Evolutionary conservation across 192 early-diverging fungal species (phyloP), one percentile per base, ranked within the genome.

Genomic region (Spizellomyces sp.): DNA sequence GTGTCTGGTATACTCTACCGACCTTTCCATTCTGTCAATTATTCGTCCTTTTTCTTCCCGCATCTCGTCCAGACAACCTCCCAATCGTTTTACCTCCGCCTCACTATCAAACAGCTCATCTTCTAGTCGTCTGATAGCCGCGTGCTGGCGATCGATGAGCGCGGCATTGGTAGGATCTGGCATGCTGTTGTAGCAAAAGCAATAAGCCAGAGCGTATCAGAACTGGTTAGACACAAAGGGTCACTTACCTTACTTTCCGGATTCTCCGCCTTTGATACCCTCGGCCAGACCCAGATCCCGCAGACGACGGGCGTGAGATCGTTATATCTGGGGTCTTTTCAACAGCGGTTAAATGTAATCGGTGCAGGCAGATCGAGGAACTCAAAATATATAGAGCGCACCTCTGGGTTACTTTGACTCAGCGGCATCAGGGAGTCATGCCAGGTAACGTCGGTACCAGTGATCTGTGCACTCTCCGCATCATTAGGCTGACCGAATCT

Each of bases 71-170:
- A 61, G 4, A 58, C 45, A 8, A 8, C 44, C 41, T 59, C n/a
- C 10, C 17, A 60, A 42, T 27, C 27, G 17, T 36, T 42, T 42
- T 45, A 64, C 52, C 62, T 71, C 62, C 52, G 10, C n/a, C 56
- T 64, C 61, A 21, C 48, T 68, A 7, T 59, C 66, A 42, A 69
- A 68, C 10, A 75, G 48, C 9, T 75, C 73, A 27, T 75, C 73
- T 54, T 75, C 73, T 6, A 68, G 61, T 6, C 66, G 65, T 14
- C 68, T 21, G 44, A 70, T 70, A 44, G 68, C 68, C 8, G 68
- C 68, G 41, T 70, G 68, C 46, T 70, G 68, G 12, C 68, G 57
- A 45, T 70, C 68, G 21, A 70, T 60, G 46, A 70, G 58, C 15
- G 68, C 55, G 8, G 68, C 68, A 8, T 52, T 45, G 36, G 57